These are phyloP conservation scores for Stagonosporopsis vannaccii DNA, from an alignment of 2,329 filamentous ascomycete species.

Conservation along the genomic window DNA sequence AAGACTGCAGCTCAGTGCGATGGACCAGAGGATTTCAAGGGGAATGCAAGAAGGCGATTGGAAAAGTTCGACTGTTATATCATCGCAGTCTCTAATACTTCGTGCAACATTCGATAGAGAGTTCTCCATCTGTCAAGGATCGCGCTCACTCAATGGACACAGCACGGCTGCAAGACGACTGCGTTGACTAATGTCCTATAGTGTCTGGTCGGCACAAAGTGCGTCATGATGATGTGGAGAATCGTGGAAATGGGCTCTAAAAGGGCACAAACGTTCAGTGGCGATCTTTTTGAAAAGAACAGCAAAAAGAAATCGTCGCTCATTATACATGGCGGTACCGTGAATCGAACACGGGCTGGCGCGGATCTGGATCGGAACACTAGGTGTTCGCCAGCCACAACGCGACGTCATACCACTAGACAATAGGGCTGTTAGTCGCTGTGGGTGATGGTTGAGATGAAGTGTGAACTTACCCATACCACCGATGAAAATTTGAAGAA, in stretches of 20 bases:
- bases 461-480: conserved; percentile 9
- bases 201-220: too few species aligned
- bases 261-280: not conserved
- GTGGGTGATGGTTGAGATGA: conserved; percentile 17
- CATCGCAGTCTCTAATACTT: conserved; percentile 2
- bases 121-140: not conserved
- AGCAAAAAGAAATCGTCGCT: conserved; percentile 11
- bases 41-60: not conserved
- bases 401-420: conserved; percentile 52
- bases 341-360: conserved; percentile 49
- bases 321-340: conserved; percentile 30
- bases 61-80: not conserved
- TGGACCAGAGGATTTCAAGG: not conserved
- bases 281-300: not conserved
- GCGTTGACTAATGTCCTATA: too few species aligned
- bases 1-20: not conserved
- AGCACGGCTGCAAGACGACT: not conserved
- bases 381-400: conserved; percentile 43
- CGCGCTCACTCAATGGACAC: not conserved
- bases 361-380: conserved; percentile 41
- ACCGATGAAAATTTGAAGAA: not conserved
- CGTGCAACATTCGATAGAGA: not conserved
- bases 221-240: too few species aligned
- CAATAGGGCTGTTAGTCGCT: conserved; percentile 8
- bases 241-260: too few species aligned